phyloP scores from a whole-genome alignment of 768 basidiomycete species.

The Phanerochaete sordida region DNA sequence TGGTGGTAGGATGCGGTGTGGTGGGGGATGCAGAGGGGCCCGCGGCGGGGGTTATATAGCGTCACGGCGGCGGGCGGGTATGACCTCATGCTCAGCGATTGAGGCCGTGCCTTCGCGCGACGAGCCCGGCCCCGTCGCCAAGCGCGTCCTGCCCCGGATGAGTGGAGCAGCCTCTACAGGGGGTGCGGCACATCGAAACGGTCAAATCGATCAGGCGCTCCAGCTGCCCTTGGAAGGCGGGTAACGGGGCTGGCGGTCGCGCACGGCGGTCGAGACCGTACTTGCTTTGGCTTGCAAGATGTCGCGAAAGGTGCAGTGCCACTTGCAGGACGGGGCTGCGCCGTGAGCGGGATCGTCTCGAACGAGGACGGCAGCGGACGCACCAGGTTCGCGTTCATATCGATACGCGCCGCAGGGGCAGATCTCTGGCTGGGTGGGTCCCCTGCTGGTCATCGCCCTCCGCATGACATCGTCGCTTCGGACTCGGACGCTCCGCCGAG shows the following conservation, averaged over 20 bases:
- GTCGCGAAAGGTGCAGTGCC: neutral
- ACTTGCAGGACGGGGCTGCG: neutral
- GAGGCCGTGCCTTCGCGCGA: neutral
- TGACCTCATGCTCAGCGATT: neutral
- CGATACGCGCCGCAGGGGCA: neutral
- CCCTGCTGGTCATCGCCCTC: neutral
- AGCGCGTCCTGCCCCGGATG: neutral
- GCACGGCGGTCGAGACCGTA: neutral
- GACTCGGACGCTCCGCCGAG: neutral
- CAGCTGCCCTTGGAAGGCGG: neutral
- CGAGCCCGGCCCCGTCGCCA: neutral
- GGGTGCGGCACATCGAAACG: neutral
- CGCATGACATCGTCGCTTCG: neutral
- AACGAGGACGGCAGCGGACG: neutral
- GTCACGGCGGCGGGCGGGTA: neutral
- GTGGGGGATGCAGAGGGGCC: neutral
- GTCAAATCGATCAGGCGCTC: neutral
- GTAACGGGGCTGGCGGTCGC: neutral
- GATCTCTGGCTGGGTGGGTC: neutral
- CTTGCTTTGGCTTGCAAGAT: neutral
- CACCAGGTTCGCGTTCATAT: neutral
- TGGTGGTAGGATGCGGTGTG: neutral
- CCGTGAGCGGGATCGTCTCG: neutral
- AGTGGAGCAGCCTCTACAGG: neutral
- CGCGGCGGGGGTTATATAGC: neutral